phyloP scores from a whole-genome alignment of 257 asterid species.

The Solanum etuberosum region DNA sequence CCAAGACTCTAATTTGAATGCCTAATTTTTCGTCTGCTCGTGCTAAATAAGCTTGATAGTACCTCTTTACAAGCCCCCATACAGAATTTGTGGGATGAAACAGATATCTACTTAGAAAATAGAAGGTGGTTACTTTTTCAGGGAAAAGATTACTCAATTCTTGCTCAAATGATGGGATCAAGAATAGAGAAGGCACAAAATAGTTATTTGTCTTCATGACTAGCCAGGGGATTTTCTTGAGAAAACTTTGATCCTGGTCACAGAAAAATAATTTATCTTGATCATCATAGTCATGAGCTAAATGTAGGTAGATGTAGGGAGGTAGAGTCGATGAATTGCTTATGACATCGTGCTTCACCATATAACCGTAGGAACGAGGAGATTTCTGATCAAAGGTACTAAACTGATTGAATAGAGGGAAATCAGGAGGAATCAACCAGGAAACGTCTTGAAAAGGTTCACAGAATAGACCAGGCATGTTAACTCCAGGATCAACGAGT shows the following conservation, averaged over 20 bases:
- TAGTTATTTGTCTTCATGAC: conserved; percentile 49
- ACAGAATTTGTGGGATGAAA: conserved; percentile 68
- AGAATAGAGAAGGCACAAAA: conserved; percentile 58
- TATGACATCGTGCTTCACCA: conserved; percentile 23
- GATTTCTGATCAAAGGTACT: conserved; percentile 32
- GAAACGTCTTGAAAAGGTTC: conserved; percentile 74
- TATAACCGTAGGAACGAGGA: conserved; percentile 40
- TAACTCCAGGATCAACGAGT: conserved; percentile 46
- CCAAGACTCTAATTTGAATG: conserved; percentile 51
- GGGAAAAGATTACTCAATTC: conserved; percentile 52
- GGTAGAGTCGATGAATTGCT: conserved; percentile 9
- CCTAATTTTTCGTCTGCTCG: conserved; percentile 45
- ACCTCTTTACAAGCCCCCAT: conserved; percentile 57
- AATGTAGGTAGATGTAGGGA: conserved; percentile 45
- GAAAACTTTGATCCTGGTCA: conserved; percentile 35
- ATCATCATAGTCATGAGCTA: conserved; percentile 52
- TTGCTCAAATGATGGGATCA: conserved; percentile 45
- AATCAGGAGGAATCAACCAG: conserved; percentile 66
- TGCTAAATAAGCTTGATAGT: conserved; percentile 44
- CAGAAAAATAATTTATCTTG: conserved; percentile 60
- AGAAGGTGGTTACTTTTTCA: conserved; percentile 53
- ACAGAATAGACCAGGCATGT: conserved; percentile 66
- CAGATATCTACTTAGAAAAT: conserved; percentile 57
- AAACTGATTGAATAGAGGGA: conserved; percentile 35
- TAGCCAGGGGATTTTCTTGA: conserved; percentile 45